Base-by-base conservation (phyloP, 179 eudicot species). In the Dionaea muscipula region DNA sequence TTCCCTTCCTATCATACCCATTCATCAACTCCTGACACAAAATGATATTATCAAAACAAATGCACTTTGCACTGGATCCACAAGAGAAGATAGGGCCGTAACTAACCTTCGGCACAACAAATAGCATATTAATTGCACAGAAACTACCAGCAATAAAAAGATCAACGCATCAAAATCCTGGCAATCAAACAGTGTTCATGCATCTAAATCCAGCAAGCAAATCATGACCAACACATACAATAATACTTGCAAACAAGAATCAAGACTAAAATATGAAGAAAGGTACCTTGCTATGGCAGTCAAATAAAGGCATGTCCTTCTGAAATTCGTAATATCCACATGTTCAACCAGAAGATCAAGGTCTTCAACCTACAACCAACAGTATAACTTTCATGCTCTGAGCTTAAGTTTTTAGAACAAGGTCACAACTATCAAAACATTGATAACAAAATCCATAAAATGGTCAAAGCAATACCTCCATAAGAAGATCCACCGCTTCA, bases 401-500 rank as follows among this genome's bases (percentile, higher is more conserved):
- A 31, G 35, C 35, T 31, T 11, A 31, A 11, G 35, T 31, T 31
- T 4, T 11, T 31, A 31, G 35, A 4, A 4, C 8, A 31, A 31
- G 10, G 10, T n/a, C 35, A 22, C 46, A 38, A 48, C 24, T 48
- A 20, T 28, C 31, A 53, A 56, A 49, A 22, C 19, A 54, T 16
- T 7, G 10, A 44, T 7, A 56, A 44, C n/a, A n/a, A n/a, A n/a
- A n/a, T n/a, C n/a, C n/a, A n/a, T n/a, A n/a, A n/a, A n/a, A n/a
- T n/a, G n/a, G n/a, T n/a, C n/a, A n/a, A n/a, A n/a, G 16, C 17
- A 60, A 20, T 82, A 91, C 98, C 96, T 88, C 96, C 89, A 84
- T 93, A 15, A 93, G 71, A 71, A 93, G 84, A 93, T 93, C 96
- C 12, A 84, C 95, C 28, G 99, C 99, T 78, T 93, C 99, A 52